Percentiles rank a stretch among this genome's conserved stretches.
These are phyloP conservation scores for Candida oleophila DNA, from an alignment of 805 yeast genomes.

Conservation along the genomic window DNA sequence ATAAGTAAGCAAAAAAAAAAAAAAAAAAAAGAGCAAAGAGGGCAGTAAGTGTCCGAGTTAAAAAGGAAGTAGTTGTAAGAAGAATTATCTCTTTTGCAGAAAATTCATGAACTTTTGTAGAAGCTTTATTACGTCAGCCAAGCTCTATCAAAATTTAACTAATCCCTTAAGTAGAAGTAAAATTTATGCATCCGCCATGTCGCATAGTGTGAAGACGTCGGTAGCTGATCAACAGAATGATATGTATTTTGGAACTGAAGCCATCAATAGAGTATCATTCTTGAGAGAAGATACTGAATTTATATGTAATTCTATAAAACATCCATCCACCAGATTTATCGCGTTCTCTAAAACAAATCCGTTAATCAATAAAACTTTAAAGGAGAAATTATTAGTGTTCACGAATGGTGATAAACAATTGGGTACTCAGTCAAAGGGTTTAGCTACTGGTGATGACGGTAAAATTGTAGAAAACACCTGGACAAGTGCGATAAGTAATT, in stretches of 20 bases:
- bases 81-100: too few species aligned
- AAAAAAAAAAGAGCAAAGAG: too few species aligned
- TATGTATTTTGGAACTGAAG: slow-evolving; percentile 47
- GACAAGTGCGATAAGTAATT: slow-evolving; percentile 14
- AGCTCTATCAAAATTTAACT: background rate
- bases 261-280: slow-evolving; percentile 64
- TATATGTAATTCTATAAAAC: slow-evolving; percentile 43
- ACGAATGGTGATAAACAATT: slow-evolving; percentile 37
- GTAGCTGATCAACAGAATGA: slow-evolving; percentile 18
- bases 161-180: background rate
- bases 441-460: background rate
- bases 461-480: slow-evolving; percentile 9
- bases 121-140: background rate
- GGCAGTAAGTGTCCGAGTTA: too few species aligned
- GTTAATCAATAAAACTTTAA: slow-evolving; percentile 27
- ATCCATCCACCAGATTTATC: slow-evolving; percentile 50
- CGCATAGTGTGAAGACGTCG: slow-evolving; percentile 11
- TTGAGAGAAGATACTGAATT: slow-evolving; percentile 56
- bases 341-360: slow-evolving; percentile 36
- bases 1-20: too few species aligned
- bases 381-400: slow-evolving; percentile 30
- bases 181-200: slow-evolving; percentile 12
- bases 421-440: slow-evolving; percentile 10
- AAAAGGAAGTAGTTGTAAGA: too few species aligned
- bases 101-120: background rate